Percentiles rank a stretch among this genome's conserved stretches.
Conservation (phyloP, 2,329 filamentous ascomycete species). For the Penicillium paneum region DNA sequence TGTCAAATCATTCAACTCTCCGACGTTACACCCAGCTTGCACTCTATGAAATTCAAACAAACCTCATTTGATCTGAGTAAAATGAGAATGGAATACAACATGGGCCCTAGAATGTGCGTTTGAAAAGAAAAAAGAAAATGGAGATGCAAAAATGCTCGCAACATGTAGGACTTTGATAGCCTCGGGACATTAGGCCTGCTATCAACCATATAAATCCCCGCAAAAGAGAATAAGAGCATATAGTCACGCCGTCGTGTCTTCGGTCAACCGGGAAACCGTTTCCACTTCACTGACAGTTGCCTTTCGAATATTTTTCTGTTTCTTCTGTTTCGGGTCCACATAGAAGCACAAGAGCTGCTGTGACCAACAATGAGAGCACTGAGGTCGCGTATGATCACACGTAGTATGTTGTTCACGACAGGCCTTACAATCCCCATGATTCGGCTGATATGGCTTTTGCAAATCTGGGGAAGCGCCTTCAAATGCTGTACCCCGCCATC, state of each 20-base stretch:
- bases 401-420: conserved; percentile 28
- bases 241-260: background rate
- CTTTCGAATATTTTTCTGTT: conserved; percentile 18
- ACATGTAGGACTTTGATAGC: background rate
- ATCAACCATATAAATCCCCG: too few species aligned
- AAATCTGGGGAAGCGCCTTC: conserved; percentile 4
- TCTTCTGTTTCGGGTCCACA: conserved; percentile 24
- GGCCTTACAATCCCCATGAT: conserved; percentile 22
- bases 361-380: conserved; percentile 32
- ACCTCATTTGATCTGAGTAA: background rate
- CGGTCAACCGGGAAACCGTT: background rate
- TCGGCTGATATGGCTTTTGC: conserved; percentile 8
- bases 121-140: background rate
- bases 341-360: conserved; percentile 36
- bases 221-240: too few species aligned
- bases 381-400: conserved; percentile 31
- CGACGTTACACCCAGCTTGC: background rate
- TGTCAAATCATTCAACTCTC: background rate
- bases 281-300: background rate
- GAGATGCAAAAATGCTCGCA: background rate
- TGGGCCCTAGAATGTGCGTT: background rate
- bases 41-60: background rate
- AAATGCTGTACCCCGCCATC: conserved; percentile 15
- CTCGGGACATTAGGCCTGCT: background rate
- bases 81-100: background rate